Percentiles rank a stretch among this genome's conserved stretches.
phyloP scores from a whole-genome alignment of 2,329 filamentous ascomycete species.

The Drechslera avenae region DNA sequence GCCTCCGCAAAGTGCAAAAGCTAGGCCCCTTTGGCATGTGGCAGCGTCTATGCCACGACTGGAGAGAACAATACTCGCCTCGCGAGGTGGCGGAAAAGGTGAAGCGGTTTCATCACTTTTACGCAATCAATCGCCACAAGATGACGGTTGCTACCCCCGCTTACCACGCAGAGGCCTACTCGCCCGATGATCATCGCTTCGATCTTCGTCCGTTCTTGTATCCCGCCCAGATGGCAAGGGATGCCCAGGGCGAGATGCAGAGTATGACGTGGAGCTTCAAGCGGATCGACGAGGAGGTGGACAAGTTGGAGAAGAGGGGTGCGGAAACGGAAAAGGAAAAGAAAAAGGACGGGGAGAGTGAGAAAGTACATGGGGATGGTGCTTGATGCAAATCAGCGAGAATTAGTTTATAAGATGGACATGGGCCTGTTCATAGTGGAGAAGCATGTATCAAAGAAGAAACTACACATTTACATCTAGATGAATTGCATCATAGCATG shows the following conservation, averaged over 20 bases:
- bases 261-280: slow-evolving; percentile 43
- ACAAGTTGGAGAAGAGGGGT: slow-evolving; percentile 36
- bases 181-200: slow-evolving; percentile 63
- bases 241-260: too few relatives aligned
- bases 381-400: too few relatives aligned
- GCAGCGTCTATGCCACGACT: slow-evolving; percentile 57
- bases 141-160: slow-evolving; percentile 37
- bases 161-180: slow-evolving; percentile 55
- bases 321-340: too few relatives aligned
- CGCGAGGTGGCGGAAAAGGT: slow-evolving; percentile 55
- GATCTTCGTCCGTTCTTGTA: slow-evolving; percentile 55
- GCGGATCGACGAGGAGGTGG: slow-evolving; percentile 46
- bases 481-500: too few relatives aligned
- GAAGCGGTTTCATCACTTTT: slow-evolving; percentile 49
- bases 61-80: slow-evolving; percentile 50
- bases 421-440: too few relatives aligned
- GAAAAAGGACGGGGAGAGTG: slow-evolving; percentile 1
- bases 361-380: too few relatives aligned
- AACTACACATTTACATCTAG: too few relatives aligned
- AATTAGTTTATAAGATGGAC: too few relatives aligned
- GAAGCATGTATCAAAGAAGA: too few relatives aligned
- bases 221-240: slow-evolving; percentile 40
- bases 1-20: slow-evolving; percentile 60
- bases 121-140: slow-evolving; percentile 29
- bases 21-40: slow-evolving; percentile 58